phyloP scores from a whole-genome alignment of 495 filamentous ascomycete species.

The Aspergillus avenaceus region DNA sequence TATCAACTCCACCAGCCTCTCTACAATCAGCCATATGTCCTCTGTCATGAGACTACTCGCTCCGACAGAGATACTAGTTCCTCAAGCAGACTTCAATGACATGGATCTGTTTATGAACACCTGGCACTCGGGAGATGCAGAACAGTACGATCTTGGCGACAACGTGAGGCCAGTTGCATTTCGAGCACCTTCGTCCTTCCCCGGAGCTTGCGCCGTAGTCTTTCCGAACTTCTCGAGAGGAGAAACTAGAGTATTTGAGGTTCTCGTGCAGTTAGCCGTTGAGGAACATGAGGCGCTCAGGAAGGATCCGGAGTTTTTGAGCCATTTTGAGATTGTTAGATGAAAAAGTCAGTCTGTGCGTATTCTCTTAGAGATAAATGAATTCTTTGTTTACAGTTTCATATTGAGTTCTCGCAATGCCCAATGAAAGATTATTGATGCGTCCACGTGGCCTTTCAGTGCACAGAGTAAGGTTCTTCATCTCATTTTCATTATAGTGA shows the following conservation, averaged over 20 bases:
- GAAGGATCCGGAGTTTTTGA: conserved; percentile 18
- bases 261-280: conserved; percentile 15
- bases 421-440: no score
- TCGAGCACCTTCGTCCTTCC: conserved; percentile 4
- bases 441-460: no score
- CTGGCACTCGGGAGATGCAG: conserved; percentile 20
- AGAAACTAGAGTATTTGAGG: conserved; percentile 12
- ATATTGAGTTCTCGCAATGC: no score
- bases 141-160: conserved; percentile 20
- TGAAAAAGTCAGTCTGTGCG: no score
- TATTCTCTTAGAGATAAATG: no score
- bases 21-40: conserved; percentile 12
- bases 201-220: conserved; percentile 14
- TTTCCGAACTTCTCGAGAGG: conserved; percentile 18
- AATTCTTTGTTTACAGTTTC: no score
- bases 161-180: conserved; percentile 12
- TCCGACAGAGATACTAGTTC: conserved; percentile 13
- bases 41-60: conserved; percentile 13
- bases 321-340: conserved; percentile 18
- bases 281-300: conserved; percentile 15
- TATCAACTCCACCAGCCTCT: conserved; percentile 5
- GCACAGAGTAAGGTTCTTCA: no score
- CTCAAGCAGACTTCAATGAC: conserved; percentile 14
- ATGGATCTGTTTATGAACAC: conserved; percentile 24
- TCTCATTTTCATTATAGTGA: no score